Evolutionary conservation across 2,329 filamentous ascomycete genomes (phyloP), one percentile per base, ranked within the genome.

Genomic region (Penicillium concentricum): DNA sequence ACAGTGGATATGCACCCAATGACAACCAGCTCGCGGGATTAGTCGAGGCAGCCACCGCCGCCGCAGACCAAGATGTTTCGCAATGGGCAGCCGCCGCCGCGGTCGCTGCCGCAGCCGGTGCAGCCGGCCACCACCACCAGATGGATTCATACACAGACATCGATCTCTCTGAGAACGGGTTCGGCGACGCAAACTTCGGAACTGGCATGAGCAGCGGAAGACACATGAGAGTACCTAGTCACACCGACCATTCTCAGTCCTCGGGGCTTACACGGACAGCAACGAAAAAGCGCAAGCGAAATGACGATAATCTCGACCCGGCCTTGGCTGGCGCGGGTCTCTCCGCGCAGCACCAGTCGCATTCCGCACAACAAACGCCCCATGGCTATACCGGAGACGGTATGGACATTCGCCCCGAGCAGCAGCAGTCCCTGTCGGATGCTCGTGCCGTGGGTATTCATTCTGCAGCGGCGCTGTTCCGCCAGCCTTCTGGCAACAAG

Each of bases 401-500:
- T 28, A 61, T 77, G 38, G 69, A 72, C 51, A 74, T 78, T 56
- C 70, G 75, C 15, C 61, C 71, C 38, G 62, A 72, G 34, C 71
- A 74, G 4, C 69, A 70, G n/a, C 72, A 74, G 49, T 72, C 74
- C 6, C 58, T 75, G 20, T 71, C 73, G 2, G 77, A 81, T 59
- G 76, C 79, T 44, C 79, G 79, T 32, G 74, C 79, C 22, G 76
- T 77, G 37, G 81, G 80, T 46, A 74, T 83, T 5, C 80, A 83
- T 68, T 82, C 77, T n/a, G 78, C 81, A 1, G 79, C 79, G 0
- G 81, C 82, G 3, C 72, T 84, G 10, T 84, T 84, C 61, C 76
- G 82, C 13, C 76, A 78, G 43, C 75, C 77, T 4, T 79, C 77
- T 3, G 74, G 74, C 34, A 77, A 78, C 49, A 82, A 82, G 67